Base-by-base conservation (phyloP, 2,329 filamentous ascomycete species). In the Macrophomina phaseolina region DNA sequence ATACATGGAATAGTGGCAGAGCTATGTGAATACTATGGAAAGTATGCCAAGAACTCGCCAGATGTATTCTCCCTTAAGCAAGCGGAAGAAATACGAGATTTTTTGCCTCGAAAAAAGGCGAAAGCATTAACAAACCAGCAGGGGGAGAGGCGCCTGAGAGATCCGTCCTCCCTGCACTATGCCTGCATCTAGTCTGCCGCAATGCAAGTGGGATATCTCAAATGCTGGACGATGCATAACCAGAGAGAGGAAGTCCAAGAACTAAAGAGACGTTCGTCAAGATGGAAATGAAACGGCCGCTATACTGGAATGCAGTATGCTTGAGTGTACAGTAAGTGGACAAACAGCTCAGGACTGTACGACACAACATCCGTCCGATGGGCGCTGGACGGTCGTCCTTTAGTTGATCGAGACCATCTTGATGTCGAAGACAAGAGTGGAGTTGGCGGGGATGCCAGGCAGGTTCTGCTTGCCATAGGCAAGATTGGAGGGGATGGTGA, bases 391-490 rank as follows among this genome's bases (percentile, higher is more conserved):
- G 46, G 32, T n/a, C 40, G 23, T 32, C 18, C 32, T 42, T 72
- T 82, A 83, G 72, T 79, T 79, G 72, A 85, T 77, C 64, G 80
- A 80, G 65, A 85, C 76, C 67, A 82, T 77, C 81, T 85, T 85
- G 76, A 85, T 79, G 79, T 99, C 96, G 80, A 99, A 99, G 78
- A 91, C 87, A 79, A 99, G 83, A 72, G 90, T 92, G 79, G 93
- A 94, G 87, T 98, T 97, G 74, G 86, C 87, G 30, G 95, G 95
- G 74, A 99, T 98, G 71, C 91, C 93, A 61, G 93, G 91, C 30
- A 91, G 81, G 69, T 86, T 84, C 83, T 92, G 91, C 82, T 88
- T 93, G 81, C 96, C 95, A 80, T 99, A 99, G 74, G 91, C 96
- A 67, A 94, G 88, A 74, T 90, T 84, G 56, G 95, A 85, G 56